Evolutionary conservation across 2,329 filamentous ascomycete genomes (phyloP).

Genomic region (Xylariales sp.): DNA sequence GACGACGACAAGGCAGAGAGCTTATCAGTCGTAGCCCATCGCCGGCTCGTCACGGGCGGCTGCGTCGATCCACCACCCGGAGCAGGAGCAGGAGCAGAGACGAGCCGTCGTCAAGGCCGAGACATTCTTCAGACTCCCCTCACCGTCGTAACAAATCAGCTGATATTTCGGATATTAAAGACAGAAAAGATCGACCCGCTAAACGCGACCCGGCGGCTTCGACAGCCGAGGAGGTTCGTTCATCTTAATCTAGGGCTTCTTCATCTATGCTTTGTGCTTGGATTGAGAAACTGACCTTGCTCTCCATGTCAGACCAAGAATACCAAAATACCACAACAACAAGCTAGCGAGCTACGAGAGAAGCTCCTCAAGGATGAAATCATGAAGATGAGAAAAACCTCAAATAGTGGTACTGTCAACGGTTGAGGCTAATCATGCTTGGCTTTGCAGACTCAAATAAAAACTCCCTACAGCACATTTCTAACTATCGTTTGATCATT

Average conservation of each 20-base stretch:
- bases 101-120: constrained; percentile 39
- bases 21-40: constrained; percentile 32
- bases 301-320: constrained; percentile 29
- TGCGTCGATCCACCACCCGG: constrained; percentile 30
- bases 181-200: constrained; percentile 35
- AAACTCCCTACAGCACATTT: not conserved
- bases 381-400: constrained; percentile 50
- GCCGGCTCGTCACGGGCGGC: constrained; percentile 27
- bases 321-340: constrained; percentile 33
- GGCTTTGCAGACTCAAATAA: constrained; percentile 25
- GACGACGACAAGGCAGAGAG: constrained; percentile 28
- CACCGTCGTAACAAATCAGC: constrained; percentile 47
- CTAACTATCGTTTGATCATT: constrained; percentile 9
- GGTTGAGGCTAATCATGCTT: constrained; percentile 43
- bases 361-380: constrained; percentile 49
- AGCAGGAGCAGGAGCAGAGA: constrained; percentile 22
- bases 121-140: constrained; percentile 48
- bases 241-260: constrained; percentile 26
- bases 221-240: constrained; percentile 38
- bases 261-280: constrained; percentile 15
- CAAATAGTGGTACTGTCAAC: constrained; percentile 35
- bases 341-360: constrained; percentile 43
- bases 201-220: constrained; percentile 26
- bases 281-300: constrained; percentile 29
- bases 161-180: constrained; percentile 51